These are phyloP conservation scores for Chamaecyparis obtusa DNA, from an alignment of 75 land plant species.

Conservation along the genomic window DNA sequence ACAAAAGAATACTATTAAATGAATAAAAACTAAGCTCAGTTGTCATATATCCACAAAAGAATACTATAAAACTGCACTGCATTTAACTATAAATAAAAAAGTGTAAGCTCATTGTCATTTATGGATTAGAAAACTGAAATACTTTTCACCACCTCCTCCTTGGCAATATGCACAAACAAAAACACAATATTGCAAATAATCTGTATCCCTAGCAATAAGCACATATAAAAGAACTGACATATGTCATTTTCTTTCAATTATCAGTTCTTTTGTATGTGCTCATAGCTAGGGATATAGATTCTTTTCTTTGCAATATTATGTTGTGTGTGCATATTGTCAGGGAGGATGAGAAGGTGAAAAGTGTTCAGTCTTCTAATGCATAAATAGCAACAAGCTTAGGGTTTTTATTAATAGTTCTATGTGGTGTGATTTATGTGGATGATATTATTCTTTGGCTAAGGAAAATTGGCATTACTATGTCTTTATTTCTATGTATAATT, in stretches of 20 bases:
- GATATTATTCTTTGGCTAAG: background rate
- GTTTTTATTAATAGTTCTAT: background rate
- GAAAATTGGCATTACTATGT: background rate
- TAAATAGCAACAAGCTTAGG: background rate
- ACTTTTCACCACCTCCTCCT: background rate
- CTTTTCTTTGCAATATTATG: background rate
- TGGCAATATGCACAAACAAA: background rate
- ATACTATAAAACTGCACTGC: too few species aligned
- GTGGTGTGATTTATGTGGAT: background rate
- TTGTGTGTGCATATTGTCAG: background rate
- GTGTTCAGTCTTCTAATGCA: background rate
- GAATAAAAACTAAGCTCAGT: too few species aligned
- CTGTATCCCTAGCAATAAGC: background rate
- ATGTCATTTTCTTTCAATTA: background rate
- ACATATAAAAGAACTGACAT: background rate
- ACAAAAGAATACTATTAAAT: too few species aligned
- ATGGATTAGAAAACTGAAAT: background rate
- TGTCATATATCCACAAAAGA: too few species aligned
- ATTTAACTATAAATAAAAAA: too few species aligned
- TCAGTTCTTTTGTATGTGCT: background rate
- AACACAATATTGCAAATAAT: background rate
- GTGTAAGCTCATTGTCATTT: background rate
- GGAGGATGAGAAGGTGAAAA: background rate
- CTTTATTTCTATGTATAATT: background rate
- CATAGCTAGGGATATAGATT: background rate